Evolutionary conservation across 805 yeast genomes (phyloP).

Genomic region (Ogataea parapolymorpha): DNA sequence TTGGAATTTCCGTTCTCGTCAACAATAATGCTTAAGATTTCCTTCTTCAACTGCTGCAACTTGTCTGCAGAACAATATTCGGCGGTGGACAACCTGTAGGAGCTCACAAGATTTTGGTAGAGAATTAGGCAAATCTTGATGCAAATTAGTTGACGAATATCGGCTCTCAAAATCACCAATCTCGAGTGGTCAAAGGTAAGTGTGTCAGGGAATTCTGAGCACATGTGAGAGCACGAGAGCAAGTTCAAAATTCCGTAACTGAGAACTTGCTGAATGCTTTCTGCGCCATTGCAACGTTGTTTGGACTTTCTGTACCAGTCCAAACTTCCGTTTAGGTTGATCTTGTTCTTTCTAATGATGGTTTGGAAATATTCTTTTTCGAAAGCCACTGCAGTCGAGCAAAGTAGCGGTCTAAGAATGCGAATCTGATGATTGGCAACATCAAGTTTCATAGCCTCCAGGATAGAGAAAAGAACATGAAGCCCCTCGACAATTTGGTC

Average conservation of each 20-base stretch:
- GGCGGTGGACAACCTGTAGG: slow-evolving; percentile 30
- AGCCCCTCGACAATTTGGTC: slow-evolving; percentile 67
- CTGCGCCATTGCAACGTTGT: slow-evolving; percentile 13
- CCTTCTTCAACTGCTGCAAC: slow-evolving; percentile 54
- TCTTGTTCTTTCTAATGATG: slow-evolving; percentile 50
- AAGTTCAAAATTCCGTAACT: slow-evolving; percentile 57
- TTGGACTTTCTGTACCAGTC: slow-evolving; percentile 57
- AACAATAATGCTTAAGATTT: slow-evolving; percentile 72
- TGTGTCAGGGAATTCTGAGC: slow-evolving; percentile 77
- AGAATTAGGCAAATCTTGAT: slow-evolving; percentile 68
- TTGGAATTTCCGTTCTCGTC: slow-evolving; percentile 85
- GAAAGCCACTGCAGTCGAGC: slow-evolving; percentile 84
- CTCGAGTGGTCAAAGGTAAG: slow-evolving; percentile 83
- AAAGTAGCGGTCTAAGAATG: slow-evolving; percentile 74
- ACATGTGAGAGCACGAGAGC: slow-evolving; percentile 76
- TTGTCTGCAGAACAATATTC: slow-evolving; percentile 38
- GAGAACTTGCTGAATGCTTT: slow-evolving; percentile 33
- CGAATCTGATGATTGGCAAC: slow-evolving; percentile 94
- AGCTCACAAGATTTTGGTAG: slow-evolving; percentile 61
- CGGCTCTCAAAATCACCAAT: slow-evolving; percentile 73
- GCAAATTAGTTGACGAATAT: slow-evolving; percentile 80
- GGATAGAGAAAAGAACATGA: slow-evolving; percentile 70
- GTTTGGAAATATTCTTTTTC: slow-evolving; percentile 78
- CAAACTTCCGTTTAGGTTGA: slow-evolving; percentile 56
- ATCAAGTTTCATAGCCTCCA: slow-evolving; percentile 93